phyloP scores from a whole-genome alignment of 768 basidiomycete genomes.

The Termitomyces sp. region DNA sequence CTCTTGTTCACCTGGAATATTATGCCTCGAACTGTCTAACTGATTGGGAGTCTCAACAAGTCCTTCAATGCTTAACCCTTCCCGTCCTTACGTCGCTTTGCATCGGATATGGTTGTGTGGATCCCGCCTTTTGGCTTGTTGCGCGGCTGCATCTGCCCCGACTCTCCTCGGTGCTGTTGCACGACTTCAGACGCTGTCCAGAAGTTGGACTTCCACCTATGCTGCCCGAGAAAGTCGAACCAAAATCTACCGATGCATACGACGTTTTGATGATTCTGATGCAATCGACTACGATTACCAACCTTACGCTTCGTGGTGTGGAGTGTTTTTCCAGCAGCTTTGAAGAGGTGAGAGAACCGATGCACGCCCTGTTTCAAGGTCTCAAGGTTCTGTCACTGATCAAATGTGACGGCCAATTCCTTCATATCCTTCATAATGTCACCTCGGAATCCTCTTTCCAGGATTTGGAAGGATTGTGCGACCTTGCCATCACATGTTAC shows the following conservation, averaged over 20 bases:
- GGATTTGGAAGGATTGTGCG: constrained; percentile 5
- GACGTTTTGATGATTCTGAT: constrained; percentile 6
- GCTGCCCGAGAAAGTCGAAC: background rate
- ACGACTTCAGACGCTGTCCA: constrained; percentile 13
- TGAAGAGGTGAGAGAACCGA: constrained; percentile 4
- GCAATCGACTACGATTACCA: constrained; percentile 5
- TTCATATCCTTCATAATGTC: constrained; percentile 9
- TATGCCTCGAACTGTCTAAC: constrained; percentile 5
- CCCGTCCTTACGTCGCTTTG: constrained; percentile 12
- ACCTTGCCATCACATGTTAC: constrained; percentile 13
- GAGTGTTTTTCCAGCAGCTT: constrained; percentile 12
- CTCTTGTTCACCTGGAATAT: constrained; percentile 12
- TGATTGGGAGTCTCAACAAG: constrained; percentile 1
- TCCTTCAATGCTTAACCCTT: constrained; percentile 4
- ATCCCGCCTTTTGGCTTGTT: constrained; percentile 8
- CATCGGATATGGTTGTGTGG: constrained; percentile 9
- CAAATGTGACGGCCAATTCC: constrained; percentile 11
- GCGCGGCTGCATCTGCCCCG: constrained; percentile 9
- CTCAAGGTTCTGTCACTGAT: constrained; percentile 10
- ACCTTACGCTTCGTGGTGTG: constrained; percentile 14
- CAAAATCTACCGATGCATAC: constrained; percentile 8
- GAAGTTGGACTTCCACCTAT: constrained; percentile 5
- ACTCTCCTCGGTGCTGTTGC: constrained; percentile 8
- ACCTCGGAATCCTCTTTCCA: constrained; percentile 1
- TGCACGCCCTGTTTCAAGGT: constrained; percentile 9